phyloP scores from a whole-genome alignment of 1,139 yeast genomes.

The Debaryomyces udenii region DNA sequence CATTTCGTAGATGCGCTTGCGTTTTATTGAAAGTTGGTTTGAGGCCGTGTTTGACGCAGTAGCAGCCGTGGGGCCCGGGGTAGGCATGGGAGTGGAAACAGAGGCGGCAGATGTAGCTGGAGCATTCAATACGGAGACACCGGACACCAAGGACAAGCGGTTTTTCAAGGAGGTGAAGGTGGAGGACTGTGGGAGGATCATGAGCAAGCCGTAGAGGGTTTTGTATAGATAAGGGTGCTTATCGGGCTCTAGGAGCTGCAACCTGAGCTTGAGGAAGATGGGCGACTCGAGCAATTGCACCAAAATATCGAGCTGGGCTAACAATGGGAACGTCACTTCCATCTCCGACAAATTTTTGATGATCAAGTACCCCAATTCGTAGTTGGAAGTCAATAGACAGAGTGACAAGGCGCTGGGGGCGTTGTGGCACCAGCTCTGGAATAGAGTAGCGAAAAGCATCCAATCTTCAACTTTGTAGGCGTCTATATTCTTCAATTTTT shows the following conservation, averaged over 20 bases:
- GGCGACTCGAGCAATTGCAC: conserved; percentile 83
- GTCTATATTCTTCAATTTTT: conserved; percentile 57
- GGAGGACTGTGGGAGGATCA: conserved; percentile 95
- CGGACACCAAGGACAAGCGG: conserved; percentile 59
- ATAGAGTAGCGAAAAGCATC: conserved; percentile 72
- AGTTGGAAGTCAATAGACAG: conserved; percentile 85
- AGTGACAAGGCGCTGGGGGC: conserved; percentile 87
- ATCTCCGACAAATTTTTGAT: conserved; percentile 74
- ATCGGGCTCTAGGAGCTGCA: conserved; percentile 87
- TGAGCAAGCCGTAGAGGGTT: conserved; percentile 86
- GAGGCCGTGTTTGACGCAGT: conserved; percentile 18
- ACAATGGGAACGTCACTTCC: conserved; percentile 70
- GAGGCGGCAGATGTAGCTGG: conserved; percentile 18
- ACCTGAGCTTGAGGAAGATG: conserved; percentile 81
- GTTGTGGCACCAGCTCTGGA: conserved; percentile 91
- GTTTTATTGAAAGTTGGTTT: conserved; percentile 42
- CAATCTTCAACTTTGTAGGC: conserved; percentile 61
- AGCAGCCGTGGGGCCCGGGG: conserved; percentile 20
- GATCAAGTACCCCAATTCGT: conserved; percentile 82
- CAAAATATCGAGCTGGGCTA: conserved; percentile 77
- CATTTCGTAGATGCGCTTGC: conserved; percentile 53
- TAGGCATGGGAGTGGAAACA: conserved; percentile 25
- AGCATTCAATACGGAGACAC: conserved; percentile 23
- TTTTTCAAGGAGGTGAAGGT: conserved; percentile 83
- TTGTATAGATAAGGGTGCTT: conserved; percentile 81